These are phyloP conservation scores for Alnus glutinosa DNA, from an alignment of 306 rosid genomes.

Conservation along the genomic window DNA sequence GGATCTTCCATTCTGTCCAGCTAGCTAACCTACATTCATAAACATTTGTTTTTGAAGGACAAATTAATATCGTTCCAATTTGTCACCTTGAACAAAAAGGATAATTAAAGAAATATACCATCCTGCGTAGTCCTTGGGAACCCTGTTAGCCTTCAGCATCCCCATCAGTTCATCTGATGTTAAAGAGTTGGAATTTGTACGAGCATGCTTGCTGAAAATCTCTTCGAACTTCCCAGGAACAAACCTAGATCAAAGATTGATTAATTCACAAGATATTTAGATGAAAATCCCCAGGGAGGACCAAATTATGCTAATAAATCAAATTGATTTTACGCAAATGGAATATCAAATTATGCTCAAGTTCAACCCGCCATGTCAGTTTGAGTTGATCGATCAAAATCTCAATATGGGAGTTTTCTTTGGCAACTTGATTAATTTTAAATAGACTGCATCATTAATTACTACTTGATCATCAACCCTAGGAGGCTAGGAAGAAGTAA, in stretches of 20 bases:
- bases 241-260: slow-evolving; percentile 44
- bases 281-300: not conserved
- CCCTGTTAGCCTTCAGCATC: slow-evolving; percentile 55
- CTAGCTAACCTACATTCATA: slow-evolving; percentile 44
- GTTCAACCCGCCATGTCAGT: not conserved
- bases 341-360: not conserved
- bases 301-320: not conserved
- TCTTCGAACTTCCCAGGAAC: slow-evolving; percentile 68
- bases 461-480: too few relatives aligned
- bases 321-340: not conserved
- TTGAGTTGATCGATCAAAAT: not conserved
- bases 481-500: too few relatives aligned
- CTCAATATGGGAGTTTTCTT: not conserved
- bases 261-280: not conserved
- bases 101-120: slow-evolving; percentile 41
- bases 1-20: slow-evolving; percentile 60
- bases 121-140: slow-evolving; percentile 58
- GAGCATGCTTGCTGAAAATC: slow-evolving; percentile 64
- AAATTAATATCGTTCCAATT: not conserved
- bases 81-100: not conserved
- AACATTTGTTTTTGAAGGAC: not conserved
- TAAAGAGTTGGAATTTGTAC: slow-evolving; percentile 48
- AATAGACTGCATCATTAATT: too few relatives aligned
- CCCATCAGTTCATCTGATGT: slow-evolving; percentile 57
- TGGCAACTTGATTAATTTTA: too few relatives aligned